Evolutionary conservation across 2,329 filamentous ascomycete genomes (phyloP).

Genomic region (Parasarocladium wereldwijsianum): DNA sequence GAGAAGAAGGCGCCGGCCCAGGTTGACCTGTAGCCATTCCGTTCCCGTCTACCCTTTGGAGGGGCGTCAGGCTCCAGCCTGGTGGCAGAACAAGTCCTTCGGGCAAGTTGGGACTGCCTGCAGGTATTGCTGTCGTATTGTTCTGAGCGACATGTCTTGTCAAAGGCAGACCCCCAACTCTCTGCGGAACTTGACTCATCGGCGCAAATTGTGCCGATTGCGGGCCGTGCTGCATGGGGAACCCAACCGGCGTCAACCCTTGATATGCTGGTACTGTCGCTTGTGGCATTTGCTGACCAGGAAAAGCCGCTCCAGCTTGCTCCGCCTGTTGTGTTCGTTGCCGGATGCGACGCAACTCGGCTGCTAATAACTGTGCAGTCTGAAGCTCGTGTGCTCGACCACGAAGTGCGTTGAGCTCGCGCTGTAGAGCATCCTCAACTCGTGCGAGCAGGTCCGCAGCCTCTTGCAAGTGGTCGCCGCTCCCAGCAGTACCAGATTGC

Average conservation of each 20-base stretch:
- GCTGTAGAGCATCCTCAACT: conserved; percentile 53
- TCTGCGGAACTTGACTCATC: conserved; percentile 15
- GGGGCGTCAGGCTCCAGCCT: conserved; percentile 49
- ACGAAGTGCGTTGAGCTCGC: conserved; percentile 49
- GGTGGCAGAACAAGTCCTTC: conserved; percentile 48
- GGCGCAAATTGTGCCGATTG: too few relatives aligned
- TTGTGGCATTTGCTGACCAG: too few relatives aligned
- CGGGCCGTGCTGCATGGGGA: conserved; percentile 8
- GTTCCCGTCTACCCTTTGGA: conserved; percentile 36
- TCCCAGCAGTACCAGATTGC: too few relatives aligned
- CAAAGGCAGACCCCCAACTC: conserved; percentile 25
- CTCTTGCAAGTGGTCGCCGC: conserved; percentile 22
- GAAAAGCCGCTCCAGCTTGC: conserved; percentile 8
- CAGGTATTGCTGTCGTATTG: conserved; percentile 35
- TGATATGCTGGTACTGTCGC: too few relatives aligned
- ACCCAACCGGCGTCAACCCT: too few relatives aligned
- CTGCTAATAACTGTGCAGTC: conserved; percentile 50
- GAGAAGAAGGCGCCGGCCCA: conserved; percentile 10
- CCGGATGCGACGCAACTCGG: conserved; percentile 53
- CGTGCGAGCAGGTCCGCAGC: conserved; percentile 48
- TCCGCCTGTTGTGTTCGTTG: conserved; percentile 26
- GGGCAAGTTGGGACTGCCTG: conserved; percentile 46
- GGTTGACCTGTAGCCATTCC: conserved; percentile 10
- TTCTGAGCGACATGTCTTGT: conserved; percentile 31
- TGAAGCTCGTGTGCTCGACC: conserved; percentile 52